Conservation (phyloP, 1,284 basidiomycete genomes). For the Pholiota adiposa region DNA sequence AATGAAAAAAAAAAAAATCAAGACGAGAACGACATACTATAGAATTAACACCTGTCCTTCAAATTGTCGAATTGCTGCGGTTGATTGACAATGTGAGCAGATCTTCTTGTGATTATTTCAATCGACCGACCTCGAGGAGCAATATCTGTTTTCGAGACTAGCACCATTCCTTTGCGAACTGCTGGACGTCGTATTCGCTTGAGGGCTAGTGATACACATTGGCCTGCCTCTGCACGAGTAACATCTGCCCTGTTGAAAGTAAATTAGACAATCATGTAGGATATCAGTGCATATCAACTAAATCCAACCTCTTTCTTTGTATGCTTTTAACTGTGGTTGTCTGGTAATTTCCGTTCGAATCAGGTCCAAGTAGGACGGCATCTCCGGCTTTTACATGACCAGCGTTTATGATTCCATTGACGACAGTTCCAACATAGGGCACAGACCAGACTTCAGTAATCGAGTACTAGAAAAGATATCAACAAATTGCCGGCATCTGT, state of each 20-base stretch:
- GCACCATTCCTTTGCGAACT: slow-evolving; percentile 94
- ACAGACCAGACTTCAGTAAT: slow-evolving; percentile 89
- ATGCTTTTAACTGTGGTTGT: slow-evolving; percentile 88
- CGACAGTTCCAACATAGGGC: slow-evolving; percentile 94
- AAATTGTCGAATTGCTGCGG: slow-evolving; percentile 78
- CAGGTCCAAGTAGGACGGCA: slow-evolving; percentile 86
- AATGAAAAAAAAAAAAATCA: slow-evolving; percentile 26
- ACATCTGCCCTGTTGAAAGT: slow-evolving; percentile 83
- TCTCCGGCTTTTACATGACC: slow-evolving; percentile 84
- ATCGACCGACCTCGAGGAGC: slow-evolving; percentile 68
- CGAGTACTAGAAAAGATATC: slow-evolving; percentile 60
- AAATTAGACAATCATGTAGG: neutral
- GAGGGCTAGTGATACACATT: slow-evolving; percentile 92
- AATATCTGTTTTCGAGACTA: slow-evolving; percentile 80
- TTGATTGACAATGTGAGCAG: no score
- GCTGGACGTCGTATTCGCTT: slow-evolving; percentile 86
- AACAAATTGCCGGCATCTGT: neutral
- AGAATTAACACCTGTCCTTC: slow-evolving; percentile 87
- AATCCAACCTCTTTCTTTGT: slow-evolving; percentile 82
- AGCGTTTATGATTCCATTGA: slow-evolving; percentile 88
- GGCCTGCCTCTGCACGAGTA: slow-evolving; percentile 87
- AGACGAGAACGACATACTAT: slow-evolving; percentile 50
- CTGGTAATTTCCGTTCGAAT: slow-evolving; percentile 90
- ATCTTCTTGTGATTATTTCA: no score
- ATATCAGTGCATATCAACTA: neutral